Evolutionary conservation across 345 rosid species (phyloP).

Genomic region (Melaleuca alternifolia): DNA sequence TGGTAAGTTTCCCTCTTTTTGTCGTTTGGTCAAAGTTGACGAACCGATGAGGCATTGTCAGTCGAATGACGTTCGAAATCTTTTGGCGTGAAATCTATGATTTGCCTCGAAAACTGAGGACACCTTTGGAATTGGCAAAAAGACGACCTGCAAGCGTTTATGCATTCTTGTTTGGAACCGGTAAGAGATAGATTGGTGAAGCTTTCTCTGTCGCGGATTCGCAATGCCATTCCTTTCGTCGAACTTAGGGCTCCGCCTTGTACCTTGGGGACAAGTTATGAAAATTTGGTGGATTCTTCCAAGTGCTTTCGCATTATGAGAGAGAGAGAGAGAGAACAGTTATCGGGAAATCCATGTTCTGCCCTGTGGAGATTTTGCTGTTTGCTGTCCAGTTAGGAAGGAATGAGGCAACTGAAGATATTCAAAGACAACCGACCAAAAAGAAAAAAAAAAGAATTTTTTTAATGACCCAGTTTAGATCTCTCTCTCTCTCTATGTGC

Average conservation of each 20-base stretch:
- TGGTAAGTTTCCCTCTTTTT: neutral
- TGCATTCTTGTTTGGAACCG: neutral
- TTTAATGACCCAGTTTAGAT: neutral
- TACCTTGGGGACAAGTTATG: neutral
- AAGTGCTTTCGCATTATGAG: neutral
- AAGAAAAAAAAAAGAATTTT: no score
- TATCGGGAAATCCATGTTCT: neutral
- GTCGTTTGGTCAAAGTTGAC: neutral
- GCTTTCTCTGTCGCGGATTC: neutral
- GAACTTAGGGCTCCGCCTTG: neutral
- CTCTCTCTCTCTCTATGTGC: neutral
- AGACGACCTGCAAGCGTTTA: neutral
- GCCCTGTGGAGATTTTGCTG: neutral
- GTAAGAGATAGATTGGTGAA: neutral
- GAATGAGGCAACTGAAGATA: neutral
- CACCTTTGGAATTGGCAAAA: neutral
- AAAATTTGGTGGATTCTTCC: neutral
- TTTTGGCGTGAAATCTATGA: neutral
- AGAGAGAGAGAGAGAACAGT: neutral
- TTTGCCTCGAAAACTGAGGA: neutral
- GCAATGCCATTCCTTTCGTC: neutral
- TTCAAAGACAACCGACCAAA: neutral
- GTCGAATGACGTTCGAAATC: neutral
- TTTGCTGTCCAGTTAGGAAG: neutral
- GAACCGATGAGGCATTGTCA: neutral